Evolutionary conservation across 768 basidiomycete genomes (phyloP), one percentile per base, ranked within the genome.

Genomic region (Mycena rosella): DNA sequence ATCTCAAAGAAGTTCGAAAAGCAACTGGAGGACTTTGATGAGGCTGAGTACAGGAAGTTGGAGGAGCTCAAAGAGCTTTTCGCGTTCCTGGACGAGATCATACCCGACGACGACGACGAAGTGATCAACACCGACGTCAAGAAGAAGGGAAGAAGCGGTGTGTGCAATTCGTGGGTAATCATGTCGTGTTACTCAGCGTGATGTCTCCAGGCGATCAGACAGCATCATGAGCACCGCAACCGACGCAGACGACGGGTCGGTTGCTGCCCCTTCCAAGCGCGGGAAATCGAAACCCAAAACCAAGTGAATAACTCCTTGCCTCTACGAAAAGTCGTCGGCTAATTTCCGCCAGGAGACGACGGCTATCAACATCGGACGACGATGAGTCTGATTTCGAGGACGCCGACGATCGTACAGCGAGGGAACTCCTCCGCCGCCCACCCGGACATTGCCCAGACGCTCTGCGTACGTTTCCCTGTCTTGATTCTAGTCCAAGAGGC

Each of bases 1-100:
- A 81, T 98, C 47, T 77, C 80, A 54, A 96, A 94, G 83, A 90
- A 88, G 73, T 95, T 90, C 68, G 87, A 88, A 40, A 84, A 87
- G 60, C 89, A 91, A 71, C 80, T 96, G 15, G 88, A 89, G 66
- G 86, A 85, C 65, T 91, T 94, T 76, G 88, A 84, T 65, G 91
- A 93, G 73, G 90, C 87, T 42, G 91, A 94, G 47, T 89, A 87
- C 65, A 81, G 90, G 65, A 82, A 90, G 60, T 81, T 94, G 4
- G 86, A 89, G 58, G 81, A 87, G 30, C 84, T 93, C 29, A 84
- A 87, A 44, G 84, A 87, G 0, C 73, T 92, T 29, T 94, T 94
- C 74, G 83, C 86, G 51, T 91, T 92, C 74, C 72, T 94, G 75
- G 93, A 94, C 69, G 87, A 89, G 13, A 86, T 94, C 47, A 83